A percentile compares a stretch with the other conserved stretches of the same genome.
Evolutionary conservation across 2,329 filamentous ascomycete species (phyloP).

Genomic region (Chalaropsis thielavioides): DNA sequence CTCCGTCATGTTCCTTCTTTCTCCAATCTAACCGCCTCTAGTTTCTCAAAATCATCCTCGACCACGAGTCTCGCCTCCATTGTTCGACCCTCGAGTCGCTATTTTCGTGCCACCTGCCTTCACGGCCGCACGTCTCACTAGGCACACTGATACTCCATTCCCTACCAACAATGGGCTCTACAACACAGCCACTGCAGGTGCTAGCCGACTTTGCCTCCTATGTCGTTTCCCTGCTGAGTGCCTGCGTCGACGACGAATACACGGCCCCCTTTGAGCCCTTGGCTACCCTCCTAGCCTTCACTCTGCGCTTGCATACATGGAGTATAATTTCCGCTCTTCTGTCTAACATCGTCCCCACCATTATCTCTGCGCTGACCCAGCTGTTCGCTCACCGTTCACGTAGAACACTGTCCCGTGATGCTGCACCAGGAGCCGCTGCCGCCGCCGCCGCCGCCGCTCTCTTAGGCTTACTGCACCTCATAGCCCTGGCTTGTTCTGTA

Average conservation of each 20-base stretch:
- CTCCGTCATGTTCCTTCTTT: background rate
- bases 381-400: background rate
- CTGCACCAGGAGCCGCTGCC: constrained; percentile 5
- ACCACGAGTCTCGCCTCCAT: constrained; percentile 42
- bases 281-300: constrained; percentile 48
- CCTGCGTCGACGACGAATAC: constrained; percentile 49
- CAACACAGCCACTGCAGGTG: constrained; percentile 37
- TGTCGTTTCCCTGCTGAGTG: constrained; percentile 52
- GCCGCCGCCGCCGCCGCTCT: constrained; percentile 18
- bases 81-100: constrained; percentile 54
- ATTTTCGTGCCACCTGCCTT: constrained; percentile 35
- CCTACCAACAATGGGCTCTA: constrained; percentile 42
- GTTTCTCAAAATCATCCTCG: constrained; percentile 49
- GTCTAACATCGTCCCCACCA: constrained; percentile 35
- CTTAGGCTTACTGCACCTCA: constrained; percentile 40
- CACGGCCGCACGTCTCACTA: constrained; percentile 31
- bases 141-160: constrained; percentile 54
- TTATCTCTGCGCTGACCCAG: constrained; percentile 11
- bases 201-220: constrained; percentile 50
- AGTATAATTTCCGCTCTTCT: constrained; percentile 46
- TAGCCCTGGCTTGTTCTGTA: constrained; percentile 45
- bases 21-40: constrained; percentile 21
- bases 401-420: background rate
- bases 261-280: constrained; percentile 51
- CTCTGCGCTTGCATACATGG: constrained; percentile 46